phyloP scores from a whole-genome alignment of 2,329 filamentous ascomycete genomes.

The Celoporthe dispersa region DNA sequence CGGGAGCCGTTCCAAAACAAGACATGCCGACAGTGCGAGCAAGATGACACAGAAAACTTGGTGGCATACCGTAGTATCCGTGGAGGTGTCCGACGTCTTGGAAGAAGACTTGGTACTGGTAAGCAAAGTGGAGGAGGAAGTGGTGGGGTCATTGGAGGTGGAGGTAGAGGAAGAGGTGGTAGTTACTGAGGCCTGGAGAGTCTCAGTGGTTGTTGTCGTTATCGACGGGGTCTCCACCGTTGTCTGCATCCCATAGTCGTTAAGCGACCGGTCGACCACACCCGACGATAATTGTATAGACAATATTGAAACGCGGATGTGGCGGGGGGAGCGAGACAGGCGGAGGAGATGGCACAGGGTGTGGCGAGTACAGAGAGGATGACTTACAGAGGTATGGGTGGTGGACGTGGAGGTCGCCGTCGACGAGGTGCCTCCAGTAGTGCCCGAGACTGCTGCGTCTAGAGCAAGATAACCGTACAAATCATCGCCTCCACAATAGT shows the following conservation, averaged over 20 bases:
- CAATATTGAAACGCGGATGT: constrained; percentile 20
- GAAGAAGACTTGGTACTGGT: constrained; percentile 25
- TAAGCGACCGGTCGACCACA: constrained; percentile 27
- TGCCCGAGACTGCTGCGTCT: constrained; percentile 59
- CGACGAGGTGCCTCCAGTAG: constrained; percentile 38
- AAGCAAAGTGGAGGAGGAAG: constrained; percentile 36
- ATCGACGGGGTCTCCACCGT: constrained; percentile 28
- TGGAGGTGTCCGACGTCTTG: constrained; percentile 6
- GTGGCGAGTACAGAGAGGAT: constrained; percentile 1
- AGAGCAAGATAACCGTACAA: constrained; percentile 70
- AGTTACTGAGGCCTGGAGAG: constrained; percentile 44
- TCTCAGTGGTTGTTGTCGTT: constrained; percentile 38
- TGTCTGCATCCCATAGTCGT: constrained; percentile 34
- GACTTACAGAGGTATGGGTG: constrained; percentile 33
- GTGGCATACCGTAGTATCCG: neutral
- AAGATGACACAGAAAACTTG: neutral
- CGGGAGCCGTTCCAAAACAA: neutral
- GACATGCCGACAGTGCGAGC: neutral
- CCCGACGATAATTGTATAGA: constrained; percentile 10
- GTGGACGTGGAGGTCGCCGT: constrained; percentile 24
- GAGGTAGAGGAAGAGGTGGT: constrained; percentile 34
- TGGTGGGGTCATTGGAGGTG: constrained; percentile 35
- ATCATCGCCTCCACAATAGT: constrained; percentile 67
- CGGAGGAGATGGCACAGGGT: neutral
- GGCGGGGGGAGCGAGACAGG: constrained; percentile 4